Evolutionary conservation across 352 stramenopile genomes (phyloP).

Genomic region (Phytophthora tubulina): DNA sequence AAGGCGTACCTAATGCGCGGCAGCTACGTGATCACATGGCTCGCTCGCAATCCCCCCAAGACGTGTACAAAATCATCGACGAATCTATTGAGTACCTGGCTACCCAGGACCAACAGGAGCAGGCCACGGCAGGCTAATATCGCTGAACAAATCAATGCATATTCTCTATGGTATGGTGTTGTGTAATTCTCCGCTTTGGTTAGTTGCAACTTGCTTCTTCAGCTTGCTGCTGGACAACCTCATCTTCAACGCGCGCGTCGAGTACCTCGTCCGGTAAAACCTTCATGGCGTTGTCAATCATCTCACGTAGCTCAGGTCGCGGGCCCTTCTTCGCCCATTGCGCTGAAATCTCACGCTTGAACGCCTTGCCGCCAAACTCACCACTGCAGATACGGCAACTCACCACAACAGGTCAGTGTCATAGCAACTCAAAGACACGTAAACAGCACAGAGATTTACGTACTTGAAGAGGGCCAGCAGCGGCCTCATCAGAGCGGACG

Average conservation of each 20-base stretch:
- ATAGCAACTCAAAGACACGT: neutral
- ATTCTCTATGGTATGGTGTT: conserved; percentile 32
- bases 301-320: conserved; percentile 70
- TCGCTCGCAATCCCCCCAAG: conserved; percentile 50
- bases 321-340: conserved; percentile 74
- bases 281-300: conserved; percentile 79
- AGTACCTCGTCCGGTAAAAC: conserved; percentile 78
- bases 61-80: conserved; percentile 71
- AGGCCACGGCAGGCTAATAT: conserved; percentile 16
- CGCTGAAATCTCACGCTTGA: conserved; percentile 80
- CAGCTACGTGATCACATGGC: conserved; percentile 69
- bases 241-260: conserved; percentile 73
- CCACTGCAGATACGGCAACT: conserved; percentile 49
- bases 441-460: conserved; percentile 21
- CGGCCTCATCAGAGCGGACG: conserved; percentile 83
- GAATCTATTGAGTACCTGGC: conserved; percentile 53
- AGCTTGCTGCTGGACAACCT: conserved; percentile 43
- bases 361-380: conserved; percentile 81
- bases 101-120: conserved; percentile 33
- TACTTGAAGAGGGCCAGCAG: conserved; percentile 84
- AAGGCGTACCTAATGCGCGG: conserved; percentile 77
- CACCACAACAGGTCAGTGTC: neutral
- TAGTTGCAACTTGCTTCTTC: conserved; percentile 33
- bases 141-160: conserved; percentile 15
- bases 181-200: neutral